Conservation (phyloP, 2,329 filamentous ascomycete species). For the Colletotrichum kahawae region DNA sequence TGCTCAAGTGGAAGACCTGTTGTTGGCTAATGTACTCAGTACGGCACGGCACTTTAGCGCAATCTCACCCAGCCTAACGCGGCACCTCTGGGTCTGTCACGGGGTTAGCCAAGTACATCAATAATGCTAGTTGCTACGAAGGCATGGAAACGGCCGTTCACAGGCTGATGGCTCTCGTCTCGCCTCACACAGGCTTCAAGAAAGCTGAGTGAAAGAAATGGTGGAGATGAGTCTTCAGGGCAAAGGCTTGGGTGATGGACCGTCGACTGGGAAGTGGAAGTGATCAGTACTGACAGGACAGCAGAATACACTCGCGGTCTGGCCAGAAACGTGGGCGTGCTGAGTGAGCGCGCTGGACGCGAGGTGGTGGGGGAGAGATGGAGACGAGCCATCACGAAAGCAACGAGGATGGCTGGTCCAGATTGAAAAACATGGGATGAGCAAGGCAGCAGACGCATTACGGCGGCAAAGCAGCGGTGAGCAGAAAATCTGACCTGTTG, state of each 20-base stretch:
- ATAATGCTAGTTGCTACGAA: too few species aligned
- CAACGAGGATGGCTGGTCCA: not conserved
- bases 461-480: constrained; percentile 22
- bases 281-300: not conserved
- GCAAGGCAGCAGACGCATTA: not conserved
- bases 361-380: constrained; percentile 8
- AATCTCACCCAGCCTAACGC: not conserved
- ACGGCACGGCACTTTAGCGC: not conserved
- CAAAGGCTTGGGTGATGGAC: not conserved
- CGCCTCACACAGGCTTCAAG: not conserved
- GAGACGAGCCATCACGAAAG: not conserved
- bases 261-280: not conserved
- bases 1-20: not conserved
- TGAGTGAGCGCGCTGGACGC: constrained; percentile 10
- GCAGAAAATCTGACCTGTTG: constrained; percentile 13
- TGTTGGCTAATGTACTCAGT: not conserved
- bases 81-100: not conserved
- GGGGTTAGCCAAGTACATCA: not conserved
- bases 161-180: not conserved
- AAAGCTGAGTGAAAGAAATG: not conserved
- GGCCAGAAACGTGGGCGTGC: not conserved
- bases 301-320: not conserved
- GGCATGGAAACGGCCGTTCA: too few species aligned
- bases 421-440: constrained; percentile 3
- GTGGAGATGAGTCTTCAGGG: not conserved